Base-by-base conservation (phyloP, 768 basidiomycete species). In the Coprinellus micaceus region DNA sequence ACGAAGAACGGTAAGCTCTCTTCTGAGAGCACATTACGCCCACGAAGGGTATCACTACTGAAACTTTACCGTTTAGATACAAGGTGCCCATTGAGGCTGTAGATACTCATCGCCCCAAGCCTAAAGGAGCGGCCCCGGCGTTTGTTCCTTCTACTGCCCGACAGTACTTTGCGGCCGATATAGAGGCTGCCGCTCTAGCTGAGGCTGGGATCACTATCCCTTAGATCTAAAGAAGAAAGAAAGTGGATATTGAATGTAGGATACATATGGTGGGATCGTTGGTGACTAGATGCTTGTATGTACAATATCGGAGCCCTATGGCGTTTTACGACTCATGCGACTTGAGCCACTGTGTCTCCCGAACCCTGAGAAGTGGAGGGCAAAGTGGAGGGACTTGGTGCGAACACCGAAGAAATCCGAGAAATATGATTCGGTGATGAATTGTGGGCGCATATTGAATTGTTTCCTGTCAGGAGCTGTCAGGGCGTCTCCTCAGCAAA, bases 31-130 rank as follows among this genome's bases (percentile, higher is more conserved):
- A 48, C 15, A 37, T 29, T 45, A 36, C n/a, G n/a, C n/a, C n/a
- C n/a, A n/a, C n/a, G n/a, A n/a, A n/a, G n/a, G n/a, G n/a, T n/a
- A n/a, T 43, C 30, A 54, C 33, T 56, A 24, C 21, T 54, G 26
- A 39, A n/a, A n/a, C n/a, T 52, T 60, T 29, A 49, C 12, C 30
- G 49, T 49, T 22, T 53, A 93, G 91, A 50, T 98, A 94, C 69
- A 79, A 89, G 1, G 74, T 98, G 2, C 94, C 94, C 10, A 98
- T 98, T 64, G 79, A 78, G 24, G 96, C 96, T 1, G 96, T 98
- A 25, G 91, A 98, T 70, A 98, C 95, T 1, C 94, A 96, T 69
- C 84, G 95, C 43, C 78, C 81, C 21, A 83, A 83, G 61, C 82
- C 82, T 29, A 79, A 77, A 58, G 68, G 67, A n/a, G 59, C 69